Evolutionary conservation across 2,329 filamentous ascomycete species (phyloP).

Genomic region (Penicillium paneum): DNA sequence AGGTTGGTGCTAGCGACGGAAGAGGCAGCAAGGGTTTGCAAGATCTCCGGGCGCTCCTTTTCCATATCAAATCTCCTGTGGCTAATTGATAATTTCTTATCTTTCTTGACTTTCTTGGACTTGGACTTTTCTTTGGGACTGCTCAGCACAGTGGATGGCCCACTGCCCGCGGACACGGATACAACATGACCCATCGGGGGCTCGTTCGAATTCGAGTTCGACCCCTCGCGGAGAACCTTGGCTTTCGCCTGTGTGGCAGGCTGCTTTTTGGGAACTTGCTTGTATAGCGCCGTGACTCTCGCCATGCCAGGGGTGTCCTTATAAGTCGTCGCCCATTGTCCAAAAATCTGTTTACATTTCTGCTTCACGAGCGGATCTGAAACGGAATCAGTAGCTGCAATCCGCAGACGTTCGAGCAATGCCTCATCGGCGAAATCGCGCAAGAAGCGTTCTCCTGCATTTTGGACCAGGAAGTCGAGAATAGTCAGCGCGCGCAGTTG

Average conservation of each 20-base stretch:
- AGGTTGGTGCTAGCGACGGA: constrained; percentile 90
- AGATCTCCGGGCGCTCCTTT: constrained; percentile 81
- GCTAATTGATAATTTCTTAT: constrained; percentile 48
- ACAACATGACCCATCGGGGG: constrained; percentile 39
- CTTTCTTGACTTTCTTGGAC: constrained; percentile 54
- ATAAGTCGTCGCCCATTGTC: constrained; percentile 80
- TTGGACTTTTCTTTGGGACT: constrained; percentile 38
- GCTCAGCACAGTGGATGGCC: constrained; percentile 37
- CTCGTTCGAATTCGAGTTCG: constrained; percentile 44
- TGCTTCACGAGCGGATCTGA: constrained; percentile 82
- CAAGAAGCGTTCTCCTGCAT: constrained; percentile 84
- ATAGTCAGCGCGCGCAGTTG: constrained; percentile 86
- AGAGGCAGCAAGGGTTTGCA: constrained; percentile 81
- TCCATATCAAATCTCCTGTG: constrained; percentile 73
- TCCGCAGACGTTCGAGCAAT: constrained; percentile 81
- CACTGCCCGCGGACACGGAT: constrained; percentile 39
- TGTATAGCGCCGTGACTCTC: constrained; percentile 74
- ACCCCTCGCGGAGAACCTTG: constrained; percentile 78
- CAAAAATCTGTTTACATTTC: constrained; percentile 83
- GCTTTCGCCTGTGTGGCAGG: constrained; percentile 73
- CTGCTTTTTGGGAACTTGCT: constrained; percentile 67
- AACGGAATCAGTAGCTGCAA: constrained; percentile 79
- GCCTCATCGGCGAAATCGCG: constrained; percentile 85
- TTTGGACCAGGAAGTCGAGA: constrained; percentile 90
- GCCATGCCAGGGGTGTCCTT: constrained; percentile 76